phyloP scores from a whole-genome alignment of 768 basidiomycete genomes.

The Mycena venus region DNA sequence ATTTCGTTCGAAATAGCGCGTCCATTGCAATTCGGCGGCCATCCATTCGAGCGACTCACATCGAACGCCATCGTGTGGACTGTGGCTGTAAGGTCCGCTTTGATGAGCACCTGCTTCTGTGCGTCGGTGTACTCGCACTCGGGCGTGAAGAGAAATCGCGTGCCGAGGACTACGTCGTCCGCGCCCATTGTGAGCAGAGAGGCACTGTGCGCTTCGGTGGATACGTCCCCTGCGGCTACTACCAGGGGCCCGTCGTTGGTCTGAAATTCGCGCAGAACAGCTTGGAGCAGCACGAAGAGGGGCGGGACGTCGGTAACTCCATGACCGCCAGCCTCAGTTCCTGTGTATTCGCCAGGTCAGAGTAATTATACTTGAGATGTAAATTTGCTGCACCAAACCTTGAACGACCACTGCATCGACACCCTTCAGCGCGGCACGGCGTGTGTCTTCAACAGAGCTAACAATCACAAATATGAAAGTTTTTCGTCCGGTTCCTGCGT shows the following conservation, averaged over 20 bases:
- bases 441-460: slow-evolving; percentile 62
- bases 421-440: slow-evolving; percentile 59
- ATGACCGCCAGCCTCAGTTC: slow-evolving; percentile 5
- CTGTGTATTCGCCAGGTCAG: too few species aligned
- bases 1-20: slow-evolving; percentile 54
- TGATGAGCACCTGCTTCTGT: slow-evolving; percentile 55
- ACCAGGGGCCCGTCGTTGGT: slow-evolving; percentile 48
- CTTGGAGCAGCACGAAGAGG: slow-evolving; percentile 52
- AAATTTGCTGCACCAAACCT: slow-evolving; percentile 53
- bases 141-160: slow-evolving; percentile 59
- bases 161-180: slow-evolving; percentile 60
- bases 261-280: slow-evolving; percentile 47
- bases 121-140: slow-evolving; percentile 55
- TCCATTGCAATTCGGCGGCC: slow-evolving; percentile 58
- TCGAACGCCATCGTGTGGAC: slow-evolving; percentile 58
- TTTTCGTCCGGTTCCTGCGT: slow-evolving; percentile 52
- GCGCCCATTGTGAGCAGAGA: slow-evolving; percentile 60
- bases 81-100: slow-evolving; percentile 49
- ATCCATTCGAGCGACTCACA: slow-evolving; percentile 50
- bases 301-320: slow-evolving; percentile 48
- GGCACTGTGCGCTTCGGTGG: slow-evolving; percentile 58
- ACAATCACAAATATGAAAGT: slow-evolving; percentile 69
- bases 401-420: slow-evolving; percentile 77
- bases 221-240: slow-evolving; percentile 64
- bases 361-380: too few species aligned